Conservation (phyloP, 2,329 filamentous ascomycete genomes). For the Cordyceps militaris region DNA sequence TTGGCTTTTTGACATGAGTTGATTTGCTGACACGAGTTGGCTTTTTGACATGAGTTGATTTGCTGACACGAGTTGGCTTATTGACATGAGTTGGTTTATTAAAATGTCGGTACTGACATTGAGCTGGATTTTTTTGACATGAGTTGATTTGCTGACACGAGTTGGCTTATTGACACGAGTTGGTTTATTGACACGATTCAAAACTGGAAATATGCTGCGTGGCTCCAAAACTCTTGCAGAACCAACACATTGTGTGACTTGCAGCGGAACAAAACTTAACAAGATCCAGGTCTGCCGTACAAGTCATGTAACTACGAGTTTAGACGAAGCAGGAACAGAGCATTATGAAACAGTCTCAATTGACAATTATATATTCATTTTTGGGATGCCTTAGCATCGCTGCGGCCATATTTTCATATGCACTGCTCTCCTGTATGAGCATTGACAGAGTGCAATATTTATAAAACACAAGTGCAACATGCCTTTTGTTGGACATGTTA, state of each 20-base stretch:
- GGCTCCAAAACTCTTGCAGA: neutral
- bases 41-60: neutral
- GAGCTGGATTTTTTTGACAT: too few species aligned
- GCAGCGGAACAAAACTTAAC: too few species aligned
- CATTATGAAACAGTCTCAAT: neutral
- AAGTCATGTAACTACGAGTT: too few species aligned
- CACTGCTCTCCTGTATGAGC: conserved; percentile 1
- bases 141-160: too few species aligned
- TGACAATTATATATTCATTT: conserved; percentile 10
- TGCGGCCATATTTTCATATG: neutral
- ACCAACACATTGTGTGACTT: neutral
- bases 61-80: too few species aligned
- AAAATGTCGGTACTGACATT: too few species aligned
- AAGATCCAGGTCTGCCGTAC: too few species aligned
- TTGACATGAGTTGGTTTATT: neutral
- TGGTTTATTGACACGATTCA: neutral
- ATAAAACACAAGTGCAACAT: conserved; percentile 10
- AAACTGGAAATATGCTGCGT: neutral
- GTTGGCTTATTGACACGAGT: neutral
- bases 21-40: too few species aligned
- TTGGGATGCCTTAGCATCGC: neutral
- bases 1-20: neutral
- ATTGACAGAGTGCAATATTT: conserved; percentile 8
- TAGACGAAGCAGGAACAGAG: too few species aligned
- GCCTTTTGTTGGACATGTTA: neutral